Evolutionary conservation across 208 protist species (phyloP).

Genomic region (Balamuthia mandrillaris): DNA sequence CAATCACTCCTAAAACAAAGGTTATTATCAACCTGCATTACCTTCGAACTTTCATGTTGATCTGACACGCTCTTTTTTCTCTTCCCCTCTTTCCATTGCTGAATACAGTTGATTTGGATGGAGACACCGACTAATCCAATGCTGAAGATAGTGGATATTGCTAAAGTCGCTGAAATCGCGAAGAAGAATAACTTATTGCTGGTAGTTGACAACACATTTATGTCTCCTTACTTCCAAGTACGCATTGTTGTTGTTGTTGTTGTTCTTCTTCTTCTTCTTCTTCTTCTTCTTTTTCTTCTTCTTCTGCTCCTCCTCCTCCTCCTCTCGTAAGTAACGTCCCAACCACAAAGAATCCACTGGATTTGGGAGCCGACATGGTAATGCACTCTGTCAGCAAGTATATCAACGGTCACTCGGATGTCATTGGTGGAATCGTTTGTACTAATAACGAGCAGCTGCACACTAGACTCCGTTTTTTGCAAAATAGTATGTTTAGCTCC

Average conservation of each 20-base stretch:
- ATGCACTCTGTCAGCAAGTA: slow-evolving; percentile 93
- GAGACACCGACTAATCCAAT: slow-evolving; percentile 94
- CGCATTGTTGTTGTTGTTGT: too few species aligned
- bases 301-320: too few species aligned
- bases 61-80: neutral
- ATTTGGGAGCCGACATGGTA: slow-evolving; percentile 89
- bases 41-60: too few species aligned
- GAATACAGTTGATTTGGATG: slow-evolving; percentile 83
- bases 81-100: neutral
- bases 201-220: slow-evolving; percentile 93
- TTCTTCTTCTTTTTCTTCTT: too few species aligned
- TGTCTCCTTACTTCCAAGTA: slow-evolving; percentile 91
- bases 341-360: slow-evolving; percentile 82
- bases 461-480: slow-evolving; percentile 80
- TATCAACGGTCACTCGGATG: slow-evolving; percentile 91
- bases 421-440: slow-evolving; percentile 82
- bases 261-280: too few species aligned
- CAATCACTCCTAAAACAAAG: slow-evolving; percentile 59
- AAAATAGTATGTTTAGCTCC: slow-evolving; percentile 76
- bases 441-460: slow-evolving; percentile 72
- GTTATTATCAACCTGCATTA: neutral
- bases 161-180: slow-evolving; percentile 74
- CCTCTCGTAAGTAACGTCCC: too few species aligned
- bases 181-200: slow-evolving; percentile 75
- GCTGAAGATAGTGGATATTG: slow-evolving; percentile 86